Base-by-base conservation (phyloP, 371 early-diverging fungal species). In the Apophysomyces elegans region DNA sequence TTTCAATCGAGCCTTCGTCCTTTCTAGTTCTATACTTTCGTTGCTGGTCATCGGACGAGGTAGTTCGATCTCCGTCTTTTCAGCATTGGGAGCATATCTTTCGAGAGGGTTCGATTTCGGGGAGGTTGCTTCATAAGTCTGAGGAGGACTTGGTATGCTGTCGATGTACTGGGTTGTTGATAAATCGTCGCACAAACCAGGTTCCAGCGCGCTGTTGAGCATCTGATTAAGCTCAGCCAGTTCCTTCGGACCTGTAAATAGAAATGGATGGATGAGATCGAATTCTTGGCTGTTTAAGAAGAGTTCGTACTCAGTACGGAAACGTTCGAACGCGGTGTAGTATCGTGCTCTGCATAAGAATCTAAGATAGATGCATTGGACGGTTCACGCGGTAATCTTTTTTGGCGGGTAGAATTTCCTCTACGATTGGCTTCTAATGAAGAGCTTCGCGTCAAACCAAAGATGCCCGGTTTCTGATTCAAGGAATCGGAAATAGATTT, bases 1-100 rank as follows among this genome's bases (percentile, higher is more conserved):
- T 8, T 60, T 65, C 36, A 83, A 39, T 16, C 69, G 67, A 13
- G 56, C 18, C 21, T 73, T 79, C 2, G 79, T 76, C 9, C 67
- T 69, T 32, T 21, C 63, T 32, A 80, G 56, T 45, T 77, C 77
- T 35, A 57, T 37, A 12, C 57, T 21, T 50, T 16, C 18, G 21
- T 16, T 11, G 21, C 21, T 26, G 9, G 1, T 8, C 21, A 9
- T 26, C 21, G 47, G 47, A 7, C 21, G n/a, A 21, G 54, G 21
- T 11, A 50, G 18, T 1, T 50, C 54, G 4, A 21, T 16, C 54
- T 18, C 54, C 13, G 9, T 9, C 21, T 21, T 50, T 21, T 50
- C 54, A 18, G 21, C 5, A 21, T 50, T 21, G 4, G 4, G 16
- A 1, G 54, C 8, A 11, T 50, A 18, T n/a, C 21, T 50, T 18